Evolutionary conservation across 2,329 filamentous ascomycete species (phyloP), one percentile per base, ranked within the genome.

Genomic region (Sporothrix inflata): DNA sequence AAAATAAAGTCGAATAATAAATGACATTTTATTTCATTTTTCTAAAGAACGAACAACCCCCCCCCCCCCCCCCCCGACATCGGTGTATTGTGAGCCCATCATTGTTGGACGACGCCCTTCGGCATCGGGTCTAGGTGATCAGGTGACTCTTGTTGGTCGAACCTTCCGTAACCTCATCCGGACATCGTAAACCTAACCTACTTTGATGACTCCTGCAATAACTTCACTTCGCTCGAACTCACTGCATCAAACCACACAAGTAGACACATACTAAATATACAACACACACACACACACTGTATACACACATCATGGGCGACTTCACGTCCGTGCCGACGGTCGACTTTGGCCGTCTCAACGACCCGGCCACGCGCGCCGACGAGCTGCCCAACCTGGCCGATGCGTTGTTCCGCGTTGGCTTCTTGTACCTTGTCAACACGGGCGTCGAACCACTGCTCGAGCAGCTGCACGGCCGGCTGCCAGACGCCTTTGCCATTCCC

Each of bases 391-490:
- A 83, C 9, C 71, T 88, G 9, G 84, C 81, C 30, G 78, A 83
- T 68, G 85, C 85, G 6, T 78, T 88, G 5, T 83, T 84, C 66
- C 79, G 86, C 21, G 79, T 87, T 42, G 86, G 86, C 6, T 88
- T 88, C 73, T 79, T 88, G 8, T 88, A 88, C 74, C 77, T 88
- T 51, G 78, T 80, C 27, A 85, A 87, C 73, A 86, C 88, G 74
- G 81, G 82, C 1, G 81, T 88, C 1, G 40, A 75, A 7, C n/a
- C 73, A 0, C 78, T 77, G 6, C 82, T 84, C 27, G 72, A 78
- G 1, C 77, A 79, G 14, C 77, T 88, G 14, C 79, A 82, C 4
- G 73, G 77, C 16, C 78, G 3, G 4, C 77, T 87, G 2, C 85
- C 85, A 0, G 49, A 38, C 0, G 79, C 87, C 2, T 88, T 87